These are phyloP conservation scores for Pseudopyricularia javanii DNA, from an alignment of 2,329 filamentous ascomycete genomes.

Conservation along the genomic window DNA sequence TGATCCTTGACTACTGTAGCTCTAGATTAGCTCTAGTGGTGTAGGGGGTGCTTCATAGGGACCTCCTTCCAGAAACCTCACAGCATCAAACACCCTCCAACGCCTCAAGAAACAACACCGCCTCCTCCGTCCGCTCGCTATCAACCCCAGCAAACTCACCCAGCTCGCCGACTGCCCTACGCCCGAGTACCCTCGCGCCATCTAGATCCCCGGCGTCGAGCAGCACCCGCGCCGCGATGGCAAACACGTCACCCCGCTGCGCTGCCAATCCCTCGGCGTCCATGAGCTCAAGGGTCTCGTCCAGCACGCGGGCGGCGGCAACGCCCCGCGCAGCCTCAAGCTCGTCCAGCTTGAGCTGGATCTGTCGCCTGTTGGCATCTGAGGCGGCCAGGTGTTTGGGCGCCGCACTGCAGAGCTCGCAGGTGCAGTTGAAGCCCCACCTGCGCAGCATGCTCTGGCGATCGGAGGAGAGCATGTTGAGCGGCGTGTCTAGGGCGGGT, in stretches of 20 bases:
- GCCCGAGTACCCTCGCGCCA: conserved; percentile 6
- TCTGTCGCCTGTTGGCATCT: conserved; percentile 9
- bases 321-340: conserved; percentile 4
- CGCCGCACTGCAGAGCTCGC: conserved; percentile 9
- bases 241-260: conserved; percentile 12
- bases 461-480: conserved; percentile 9
- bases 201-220: conserved; percentile 6
- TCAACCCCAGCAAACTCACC: neutral
- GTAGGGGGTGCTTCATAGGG: too few species aligned
- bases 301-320: conserved; percentile 4
- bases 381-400: conserved; percentile 5
- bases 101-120: neutral
- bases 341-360: conserved; percentile 9
- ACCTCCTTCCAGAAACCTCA: too few species aligned
- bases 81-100: conserved; percentile 1
- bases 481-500: conserved; percentile 10
- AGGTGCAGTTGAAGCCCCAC: conserved; percentile 14
- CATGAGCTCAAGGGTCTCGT: conserved; percentile 9
- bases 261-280: conserved; percentile 10
- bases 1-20: too few species aligned
- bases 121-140: conserved; percentile 1
- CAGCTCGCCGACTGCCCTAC: conserved; percentile 1
- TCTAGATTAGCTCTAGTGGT: too few species aligned
- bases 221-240: conserved; percentile 10
- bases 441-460: conserved; percentile 6